Evolutionary conservation across 192 early-diverging fungal species (phyloP).

Genomic region (Linnemannia schmuckeri): DNA sequence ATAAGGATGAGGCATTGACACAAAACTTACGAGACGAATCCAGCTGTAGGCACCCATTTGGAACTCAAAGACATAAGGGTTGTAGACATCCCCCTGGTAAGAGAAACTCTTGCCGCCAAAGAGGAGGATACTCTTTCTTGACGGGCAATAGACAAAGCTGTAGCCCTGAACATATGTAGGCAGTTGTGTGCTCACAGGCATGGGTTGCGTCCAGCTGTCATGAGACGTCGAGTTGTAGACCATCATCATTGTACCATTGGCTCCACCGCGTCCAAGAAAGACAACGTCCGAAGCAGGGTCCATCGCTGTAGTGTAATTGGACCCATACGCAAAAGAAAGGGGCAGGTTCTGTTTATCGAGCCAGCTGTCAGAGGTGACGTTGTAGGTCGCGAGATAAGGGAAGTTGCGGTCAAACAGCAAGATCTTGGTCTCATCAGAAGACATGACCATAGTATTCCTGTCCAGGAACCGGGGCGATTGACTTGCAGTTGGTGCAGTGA

Average conservation of each 20-base stretch:
- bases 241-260: background rate
- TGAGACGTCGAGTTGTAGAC: background rate
- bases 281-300: background rate
- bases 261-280: background rate
- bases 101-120: background rate
- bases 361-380: background rate
- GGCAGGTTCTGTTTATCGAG: background rate
- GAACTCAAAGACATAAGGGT: background rate
- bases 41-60: background rate
- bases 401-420: background rate
- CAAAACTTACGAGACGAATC: background rate
- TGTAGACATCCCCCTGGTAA: background rate
- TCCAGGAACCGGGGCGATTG: background rate
- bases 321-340: background rate
- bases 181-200: background rate
- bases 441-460: background rate
- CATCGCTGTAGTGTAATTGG: background rate
- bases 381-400: background rate
- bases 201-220: background rate
- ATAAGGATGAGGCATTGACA: background rate
- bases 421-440: background rate
- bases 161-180: background rate
- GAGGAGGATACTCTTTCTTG: constrained; percentile 6
- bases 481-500: background rate
- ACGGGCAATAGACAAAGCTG: background rate